phyloP scores from a whole-genome alignment of 192 early-diverging fungal species.

The Backusella psychrophila region DNA sequence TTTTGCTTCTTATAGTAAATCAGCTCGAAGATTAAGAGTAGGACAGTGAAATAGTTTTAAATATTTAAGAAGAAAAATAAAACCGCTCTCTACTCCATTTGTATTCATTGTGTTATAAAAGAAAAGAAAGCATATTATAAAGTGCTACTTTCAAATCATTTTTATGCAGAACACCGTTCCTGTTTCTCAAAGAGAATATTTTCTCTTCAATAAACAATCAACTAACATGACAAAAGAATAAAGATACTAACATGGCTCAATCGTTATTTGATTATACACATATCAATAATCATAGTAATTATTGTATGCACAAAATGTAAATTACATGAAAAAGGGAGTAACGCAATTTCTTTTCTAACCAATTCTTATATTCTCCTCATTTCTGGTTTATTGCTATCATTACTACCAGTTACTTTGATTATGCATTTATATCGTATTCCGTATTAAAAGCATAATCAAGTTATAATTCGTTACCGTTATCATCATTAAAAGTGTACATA shows the following conservation, averaged over 20 bases:
- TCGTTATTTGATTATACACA: too few relatives aligned
- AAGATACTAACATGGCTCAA: too few relatives aligned
- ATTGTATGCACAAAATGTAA: too few relatives aligned
- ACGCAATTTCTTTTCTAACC: not conserved
- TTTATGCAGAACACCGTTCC: not conserved
- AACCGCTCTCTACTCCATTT: not conserved
- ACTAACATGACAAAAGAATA: too few relatives aligned
- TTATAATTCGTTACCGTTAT: too few relatives aligned
- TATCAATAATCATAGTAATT: too few relatives aligned
- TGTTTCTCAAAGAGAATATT: not conserved
- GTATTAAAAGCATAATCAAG: too few relatives aligned
- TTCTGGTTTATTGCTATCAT: not conserved
- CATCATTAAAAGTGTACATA: too few relatives aligned
- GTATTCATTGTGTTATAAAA: not conserved
- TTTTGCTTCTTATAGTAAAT: slow-evolving; percentile 6
- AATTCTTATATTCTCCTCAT: not conserved
- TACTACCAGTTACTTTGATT: too few relatives aligned
- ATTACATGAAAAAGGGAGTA: not conserved
- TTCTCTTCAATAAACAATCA: not conserved
- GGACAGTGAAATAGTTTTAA: not conserved
- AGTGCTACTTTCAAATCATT: not conserved
- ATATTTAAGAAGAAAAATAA: not conserved
- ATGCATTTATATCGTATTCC: too few relatives aligned
- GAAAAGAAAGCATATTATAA: not conserved
- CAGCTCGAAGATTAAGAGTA: slow-evolving; percentile 5